Percentiles rank a stretch among this genome's conserved stretches.
These are phyloP conservation scores for Alliaria petiolata DNA, from an alignment of 345 rosid genomes.

Conservation along the genomic window DNA sequence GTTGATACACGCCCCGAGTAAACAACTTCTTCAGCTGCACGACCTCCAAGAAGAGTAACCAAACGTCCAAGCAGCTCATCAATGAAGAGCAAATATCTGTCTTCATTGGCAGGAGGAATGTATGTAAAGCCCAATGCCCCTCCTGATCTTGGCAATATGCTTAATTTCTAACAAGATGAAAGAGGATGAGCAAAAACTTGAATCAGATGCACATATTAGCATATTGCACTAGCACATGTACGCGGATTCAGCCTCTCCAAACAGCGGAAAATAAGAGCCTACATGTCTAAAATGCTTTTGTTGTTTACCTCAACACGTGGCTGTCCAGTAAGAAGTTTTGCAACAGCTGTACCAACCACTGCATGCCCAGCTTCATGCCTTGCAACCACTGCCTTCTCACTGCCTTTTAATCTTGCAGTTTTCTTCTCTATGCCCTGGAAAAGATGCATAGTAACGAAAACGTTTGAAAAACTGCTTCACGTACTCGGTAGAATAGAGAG, in stretches of 20 bases:
- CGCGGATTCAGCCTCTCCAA: background rate
- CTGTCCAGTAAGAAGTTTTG: conserved; percentile 84
- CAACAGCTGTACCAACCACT: conserved; percentile 94
- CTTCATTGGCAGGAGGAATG: conserved; percentile 76
- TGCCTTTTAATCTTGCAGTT: conserved; percentile 77
- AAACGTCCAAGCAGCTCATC: conserved; percentile 92
- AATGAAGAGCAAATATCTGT: conserved; percentile 85
- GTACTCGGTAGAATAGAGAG: background rate
- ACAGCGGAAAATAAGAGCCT: background rate
- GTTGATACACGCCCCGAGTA: conserved; percentile 92
- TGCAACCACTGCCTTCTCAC: conserved; percentile 93
- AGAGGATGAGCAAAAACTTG: background rate
- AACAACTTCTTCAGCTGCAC: conserved; percentile 93
- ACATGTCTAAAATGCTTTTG: background rate
- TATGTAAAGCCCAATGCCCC: conserved; percentile 96
- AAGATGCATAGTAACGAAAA: background rate
- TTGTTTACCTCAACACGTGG: conserved; percentile 79
- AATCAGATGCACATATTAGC: conserved; percentile 3
- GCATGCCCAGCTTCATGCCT: conserved; percentile 99
- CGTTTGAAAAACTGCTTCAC: background rate
- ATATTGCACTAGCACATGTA: background rate
- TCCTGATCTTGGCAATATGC: conserved; percentile 97
- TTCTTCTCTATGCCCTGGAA: conserved; percentile 95
- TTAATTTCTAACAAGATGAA: conserved; percentile 60
- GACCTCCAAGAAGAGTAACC: conserved; percentile 97